Percentiles rank a stretch among this genome's conserved stretches.
Conservation (phyloP, 768 basidiomycete genomes). For the Kwoniella sp. region DNA sequence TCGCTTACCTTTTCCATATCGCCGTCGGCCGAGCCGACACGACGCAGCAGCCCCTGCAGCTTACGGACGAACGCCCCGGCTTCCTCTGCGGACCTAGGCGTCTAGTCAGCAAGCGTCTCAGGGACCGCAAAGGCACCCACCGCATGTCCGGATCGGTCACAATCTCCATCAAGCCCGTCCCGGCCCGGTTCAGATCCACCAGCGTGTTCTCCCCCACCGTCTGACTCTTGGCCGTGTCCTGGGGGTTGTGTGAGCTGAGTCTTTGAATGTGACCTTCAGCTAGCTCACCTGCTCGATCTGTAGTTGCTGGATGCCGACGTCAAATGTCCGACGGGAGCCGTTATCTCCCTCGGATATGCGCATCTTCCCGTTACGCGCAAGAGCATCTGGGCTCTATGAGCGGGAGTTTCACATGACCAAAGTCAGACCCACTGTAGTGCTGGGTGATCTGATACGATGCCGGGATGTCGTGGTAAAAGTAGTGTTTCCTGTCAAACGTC, state of each 20-base stretch:
- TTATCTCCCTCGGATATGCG: conserved; percentile 18
- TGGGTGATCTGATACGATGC: conserved; percentile 97
- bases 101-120: neutral
- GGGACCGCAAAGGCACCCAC: conserved; percentile 42
- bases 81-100: conserved; percentile 70
- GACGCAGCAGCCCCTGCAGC: conserved; percentile 73
- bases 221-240: conserved; percentile 34
- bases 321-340: conserved; percentile 7
- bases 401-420: conserved; percentile 29
- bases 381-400: conserved; percentile 10
- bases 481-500: conserved; percentile 93
- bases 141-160: conserved; percentile 89
- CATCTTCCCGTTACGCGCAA: conserved; percentile 17
- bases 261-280: too few species aligned
- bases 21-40: conserved; percentile 83
- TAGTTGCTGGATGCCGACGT: conserved; percentile 83
- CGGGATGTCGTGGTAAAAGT: conserved; percentile 93
- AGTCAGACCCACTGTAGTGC: conserved; percentile 64
- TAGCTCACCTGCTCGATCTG: conserved; percentile 91
- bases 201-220: conserved; percentile 43
- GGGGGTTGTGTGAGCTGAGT: neutral
- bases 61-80: conserved; percentile 79
- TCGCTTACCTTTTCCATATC: conserved; percentile 85
- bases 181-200: conserved; percentile 88
- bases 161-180: conserved; percentile 87